Conservation (phyloP, 495 filamentous ascomycete species). For the Penicillium antarcticum region DNA sequence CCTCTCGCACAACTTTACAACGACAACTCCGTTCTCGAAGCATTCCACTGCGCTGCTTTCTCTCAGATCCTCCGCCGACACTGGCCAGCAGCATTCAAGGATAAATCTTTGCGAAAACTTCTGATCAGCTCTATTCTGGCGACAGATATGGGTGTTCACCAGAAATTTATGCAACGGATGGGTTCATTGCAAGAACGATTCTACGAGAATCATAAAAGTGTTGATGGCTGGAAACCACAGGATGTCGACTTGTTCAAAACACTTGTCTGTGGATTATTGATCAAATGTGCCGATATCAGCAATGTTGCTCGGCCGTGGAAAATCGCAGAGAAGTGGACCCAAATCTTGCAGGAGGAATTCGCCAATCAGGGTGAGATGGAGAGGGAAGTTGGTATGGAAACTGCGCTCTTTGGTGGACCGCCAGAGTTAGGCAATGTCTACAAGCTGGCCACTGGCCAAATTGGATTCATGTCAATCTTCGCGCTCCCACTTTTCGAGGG, state of each 20-base stretch:
- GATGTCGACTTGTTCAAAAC: slow-evolving; percentile 68
- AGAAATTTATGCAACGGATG: slow-evolving; percentile 89
- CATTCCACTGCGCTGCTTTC: slow-evolving; percentile 96
- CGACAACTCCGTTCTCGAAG: slow-evolving; percentile 93
- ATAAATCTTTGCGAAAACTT: slow-evolving; percentile 72
- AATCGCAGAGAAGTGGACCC: slow-evolving; percentile 81
- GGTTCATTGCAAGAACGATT: slow-evolving; percentile 73
- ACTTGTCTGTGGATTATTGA: slow-evolving; percentile 79
- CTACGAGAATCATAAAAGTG: slow-evolving; percentile 53
- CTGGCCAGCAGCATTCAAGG: slow-evolving; percentile 79
- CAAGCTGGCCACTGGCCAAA: slow-evolving; percentile 83
- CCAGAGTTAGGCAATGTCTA: slow-evolving; percentile 77
- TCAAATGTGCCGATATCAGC: slow-evolving; percentile 98
- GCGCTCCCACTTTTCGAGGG: slow-evolving; percentile 86
- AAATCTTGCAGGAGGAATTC: slow-evolving; percentile 90
- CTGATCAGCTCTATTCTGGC: slow-evolving; percentile 96
- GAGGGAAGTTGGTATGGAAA: slow-evolving; percentile 76
- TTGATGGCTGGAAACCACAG: slow-evolving; percentile 69
- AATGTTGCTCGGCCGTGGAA: slow-evolving; percentile 89
- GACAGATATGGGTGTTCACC: slow-evolving; percentile 96
- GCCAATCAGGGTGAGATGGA: slow-evolving; percentile 92
- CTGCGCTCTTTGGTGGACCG: slow-evolving; percentile 77
- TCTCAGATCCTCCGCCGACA: slow-evolving; percentile 92
- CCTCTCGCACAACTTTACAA: slow-evolving; percentile 98
- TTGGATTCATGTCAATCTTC: slow-evolving; percentile 95